Evolutionary conservation across 306 rosid genomes (phyloP).

Genomic region (Ochetophila trinervis): DNA sequence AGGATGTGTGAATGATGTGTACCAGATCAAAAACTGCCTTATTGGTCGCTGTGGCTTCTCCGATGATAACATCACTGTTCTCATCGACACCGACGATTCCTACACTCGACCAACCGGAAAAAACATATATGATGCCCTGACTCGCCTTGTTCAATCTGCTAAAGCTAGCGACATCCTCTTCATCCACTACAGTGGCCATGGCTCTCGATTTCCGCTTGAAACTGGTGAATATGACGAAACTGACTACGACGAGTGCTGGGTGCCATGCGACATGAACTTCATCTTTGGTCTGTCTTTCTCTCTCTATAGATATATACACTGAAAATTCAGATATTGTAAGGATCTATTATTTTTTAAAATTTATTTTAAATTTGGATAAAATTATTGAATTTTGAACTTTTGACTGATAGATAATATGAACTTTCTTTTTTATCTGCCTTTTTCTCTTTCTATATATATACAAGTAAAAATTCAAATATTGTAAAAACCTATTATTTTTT

Average conservation of each 20-base stretch:
- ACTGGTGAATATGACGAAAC: constrained; percentile 86
- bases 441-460: no score
- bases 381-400: no score
- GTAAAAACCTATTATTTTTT: no score
- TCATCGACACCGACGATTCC: constrained; percentile 74
- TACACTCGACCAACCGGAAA: constrained; percentile 72
- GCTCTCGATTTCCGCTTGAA: constrained; percentile 86
- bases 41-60: constrained; percentile 47
- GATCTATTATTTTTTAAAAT: no score
- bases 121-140: constrained; percentile 58
- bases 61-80: constrained; percentile 47
- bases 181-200: constrained; percentile 83
- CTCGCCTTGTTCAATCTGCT: constrained; percentile 52
- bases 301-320: neutral
- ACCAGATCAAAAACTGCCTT: constrained; percentile 50
- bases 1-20: constrained; percentile 82
- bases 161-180: constrained; percentile 56
- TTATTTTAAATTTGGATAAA: no score
- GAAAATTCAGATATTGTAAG: no score
- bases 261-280: constrained; percentile 82
- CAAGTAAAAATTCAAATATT: no score
- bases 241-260: constrained; percentile 89
- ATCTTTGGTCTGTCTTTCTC: constrained; percentile 49
- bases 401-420: no score
- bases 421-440: no score